Evolutionary conservation across 1,284 basidiomycete genomes (phyloP).

Genomic region (Coniferiporia weirii): DNA sequence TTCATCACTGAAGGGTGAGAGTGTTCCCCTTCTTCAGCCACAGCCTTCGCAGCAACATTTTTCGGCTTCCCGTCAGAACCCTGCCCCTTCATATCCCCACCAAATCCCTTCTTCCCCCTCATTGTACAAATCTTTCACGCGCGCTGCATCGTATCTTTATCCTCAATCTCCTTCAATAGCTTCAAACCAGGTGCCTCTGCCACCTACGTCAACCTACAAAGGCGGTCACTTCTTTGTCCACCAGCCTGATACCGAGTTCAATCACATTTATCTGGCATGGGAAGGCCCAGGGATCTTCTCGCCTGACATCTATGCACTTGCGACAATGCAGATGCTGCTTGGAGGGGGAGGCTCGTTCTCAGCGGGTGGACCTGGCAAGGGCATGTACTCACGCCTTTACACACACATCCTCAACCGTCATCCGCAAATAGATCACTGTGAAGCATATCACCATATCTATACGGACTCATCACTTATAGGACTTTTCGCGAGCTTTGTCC

Average conservation of each 20-base stretch:
- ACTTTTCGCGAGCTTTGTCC: slow-evolving; percentile 86
- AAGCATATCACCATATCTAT: slow-evolving; percentile 98
- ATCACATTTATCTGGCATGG: slow-evolving; percentile 90
- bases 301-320: slow-evolving; percentile 90
- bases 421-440: slow-evolving; percentile 92
- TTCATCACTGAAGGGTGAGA: slow-evolving; percentile 54
- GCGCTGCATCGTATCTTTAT: slow-evolving; percentile 65
- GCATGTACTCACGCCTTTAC: slow-evolving; percentile 97
- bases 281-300: slow-evolving; percentile 93
- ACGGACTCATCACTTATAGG: slow-evolving; percentile 94
- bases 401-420: slow-evolving; percentile 97
- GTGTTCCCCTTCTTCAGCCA: slow-evolving; percentile 27
- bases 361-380: slow-evolving; percentile 95
- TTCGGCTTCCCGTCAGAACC: slow-evolving; percentile 28
- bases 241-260: slow-evolving; percentile 72
- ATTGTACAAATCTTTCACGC: slow-evolving; percentile 62
- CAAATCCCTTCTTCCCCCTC: slow-evolving; percentile 40
- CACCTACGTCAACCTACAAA: slow-evolving; percentile 66
- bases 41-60: slow-evolving; percentile 28
- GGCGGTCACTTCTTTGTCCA: slow-evolving; percentile 80
- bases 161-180: slow-evolving; percentile 33
- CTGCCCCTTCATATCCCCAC: slow-evolving; percentile 47
- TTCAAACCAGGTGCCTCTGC: slow-evolving; percentile 31
- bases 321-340: slow-evolving; percentile 92
- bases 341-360: slow-evolving; percentile 96